Evolutionary conservation across 805 yeast species (phyloP), one percentile per base, ranked within the genome.

Genomic region (Saccharomyces eubayanus): DNA sequence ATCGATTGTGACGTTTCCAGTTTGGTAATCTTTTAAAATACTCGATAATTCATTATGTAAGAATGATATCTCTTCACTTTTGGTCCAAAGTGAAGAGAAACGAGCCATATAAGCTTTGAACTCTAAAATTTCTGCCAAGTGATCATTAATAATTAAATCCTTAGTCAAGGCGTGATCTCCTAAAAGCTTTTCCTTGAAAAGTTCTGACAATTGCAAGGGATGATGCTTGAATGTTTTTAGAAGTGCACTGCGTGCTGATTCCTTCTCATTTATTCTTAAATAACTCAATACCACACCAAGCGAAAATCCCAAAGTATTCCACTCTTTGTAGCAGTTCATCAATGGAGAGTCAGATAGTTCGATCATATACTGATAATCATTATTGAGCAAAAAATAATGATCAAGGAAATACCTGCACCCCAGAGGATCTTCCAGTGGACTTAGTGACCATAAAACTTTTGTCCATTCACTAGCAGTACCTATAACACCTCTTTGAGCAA

Each of bases 391-490:
- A 2, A 92, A 84, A 63, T 87, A 89, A 63, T 79, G 83, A 65
- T 90, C 96, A 59, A 90, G 82, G 66, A 89, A 87, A 63, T 85
- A 84, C 57, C 96, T 77, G 11, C 85, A 89, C 24, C 96, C 96
- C 51, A 84, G 72, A 1, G 96, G 96, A 72, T 90, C 96, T 53
- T 85, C 87, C 1, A 82, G 77, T 1, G 96, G 96, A 36, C 81
- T 75, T 30, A 90, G 71, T 1, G 90, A 80, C 57, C 87, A 73
- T 49, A 89, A 72, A 5, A 84, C 73, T 65, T 87, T 89, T 61
- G 87, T 80, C 73, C 84, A 89, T 46, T 82, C 80, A 46, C 87
- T 77, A 0, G 96, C 96, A 0, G 96, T 89, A 54, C 72, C 77
- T 62, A 79, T 82, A 1, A 92, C 87, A 3, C 95, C 87, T 62